Conservation (phyloP, 129 eudicot genomes). For the Mikania micrantha region DNA sequence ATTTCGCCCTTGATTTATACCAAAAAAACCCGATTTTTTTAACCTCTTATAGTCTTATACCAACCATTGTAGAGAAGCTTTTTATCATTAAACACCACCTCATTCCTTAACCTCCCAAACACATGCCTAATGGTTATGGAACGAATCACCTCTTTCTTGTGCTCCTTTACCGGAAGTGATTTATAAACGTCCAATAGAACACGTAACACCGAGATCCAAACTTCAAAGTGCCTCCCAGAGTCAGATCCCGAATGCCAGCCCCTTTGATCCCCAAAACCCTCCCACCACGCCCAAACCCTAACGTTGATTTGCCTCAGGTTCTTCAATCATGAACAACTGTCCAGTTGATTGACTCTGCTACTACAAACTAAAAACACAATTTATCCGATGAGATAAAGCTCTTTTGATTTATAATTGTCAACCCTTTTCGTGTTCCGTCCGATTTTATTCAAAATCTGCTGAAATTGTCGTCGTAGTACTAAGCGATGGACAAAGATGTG, state of each 20-base stretch:
- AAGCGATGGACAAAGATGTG: constrained; percentile 23
- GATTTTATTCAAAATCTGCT: neutral
- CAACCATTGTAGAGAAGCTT: too few relatives aligned
- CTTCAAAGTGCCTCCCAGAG: neutral
- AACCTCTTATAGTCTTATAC: too few relatives aligned
- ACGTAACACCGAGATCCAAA: neutral
- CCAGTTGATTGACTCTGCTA: constrained; percentile 5
- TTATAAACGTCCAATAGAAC: too few relatives aligned
- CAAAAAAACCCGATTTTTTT: too few relatives aligned
- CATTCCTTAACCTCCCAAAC: too few relatives aligned
- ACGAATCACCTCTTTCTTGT: too few relatives aligned
- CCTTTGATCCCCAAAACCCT: neutral
- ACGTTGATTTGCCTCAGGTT: neutral
- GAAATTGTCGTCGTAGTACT: neutral
- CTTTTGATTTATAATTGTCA: neutral
- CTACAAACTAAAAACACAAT: constrained; percentile 1
- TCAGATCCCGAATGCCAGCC: neutral
- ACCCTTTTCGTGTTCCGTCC: neutral
- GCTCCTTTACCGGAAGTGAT: too few relatives aligned
- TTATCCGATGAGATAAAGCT: neutral
- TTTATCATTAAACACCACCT: too few relatives aligned
- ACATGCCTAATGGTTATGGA: too few relatives aligned
- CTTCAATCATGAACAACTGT: neutral
- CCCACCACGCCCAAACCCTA: neutral
- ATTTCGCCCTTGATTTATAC: too few relatives aligned